Conservation (phyloP, 805 yeast genomes). For the Tetrapisispora fleetii region DNA sequence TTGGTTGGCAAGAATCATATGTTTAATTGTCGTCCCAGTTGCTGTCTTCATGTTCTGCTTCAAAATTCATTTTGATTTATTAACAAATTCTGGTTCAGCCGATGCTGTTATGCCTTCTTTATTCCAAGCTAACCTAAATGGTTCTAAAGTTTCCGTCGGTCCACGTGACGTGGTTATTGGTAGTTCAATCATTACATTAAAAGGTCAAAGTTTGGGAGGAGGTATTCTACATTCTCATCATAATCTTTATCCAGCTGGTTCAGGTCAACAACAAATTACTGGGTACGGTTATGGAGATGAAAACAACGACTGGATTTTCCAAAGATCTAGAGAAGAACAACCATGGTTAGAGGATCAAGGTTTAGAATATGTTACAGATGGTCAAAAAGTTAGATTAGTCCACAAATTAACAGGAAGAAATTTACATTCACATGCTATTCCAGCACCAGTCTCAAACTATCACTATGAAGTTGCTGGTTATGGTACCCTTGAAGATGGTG, state of each 20-base stretch:
- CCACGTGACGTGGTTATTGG: conserved; percentile 67
- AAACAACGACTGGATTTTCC: conserved; percentile 74
- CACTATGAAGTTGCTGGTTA: conserved; percentile 83
- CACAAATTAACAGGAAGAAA: conserved; percentile 66
- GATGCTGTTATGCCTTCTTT: conserved; percentile 71
- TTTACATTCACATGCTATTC: conserved; percentile 75
- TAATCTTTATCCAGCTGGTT: conserved; percentile 84
- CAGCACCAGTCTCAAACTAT: conserved; percentile 63
- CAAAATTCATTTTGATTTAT: conserved; percentile 67
- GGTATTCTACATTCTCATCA: conserved; percentile 80
- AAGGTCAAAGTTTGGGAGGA: conserved; percentile 62
- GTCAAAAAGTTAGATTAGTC: conserved; percentile 56
- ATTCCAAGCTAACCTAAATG: conserved; percentile 68
- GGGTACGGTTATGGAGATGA: conserved; percentile 82
- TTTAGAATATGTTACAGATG: conserved; percentile 40
- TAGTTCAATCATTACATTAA: conserved; percentile 38
- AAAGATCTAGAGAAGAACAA: conserved; percentile 40
- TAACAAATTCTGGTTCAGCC: conserved; percentile 75
- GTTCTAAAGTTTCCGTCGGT: conserved; percentile 54
- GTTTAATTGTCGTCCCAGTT: conserved; percentile 55
- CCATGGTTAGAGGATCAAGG: conserved; percentile 17
- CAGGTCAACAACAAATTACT: conserved; percentile 89
- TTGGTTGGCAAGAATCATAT: conserved; percentile 57
- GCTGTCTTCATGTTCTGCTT: conserved; percentile 54
- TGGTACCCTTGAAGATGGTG: conserved; percentile 63